These are phyloP conservation scores for Francoa sonchifolia DNA, from an alignment of 441 rosid species.

Conservation along the genomic window DNA sequence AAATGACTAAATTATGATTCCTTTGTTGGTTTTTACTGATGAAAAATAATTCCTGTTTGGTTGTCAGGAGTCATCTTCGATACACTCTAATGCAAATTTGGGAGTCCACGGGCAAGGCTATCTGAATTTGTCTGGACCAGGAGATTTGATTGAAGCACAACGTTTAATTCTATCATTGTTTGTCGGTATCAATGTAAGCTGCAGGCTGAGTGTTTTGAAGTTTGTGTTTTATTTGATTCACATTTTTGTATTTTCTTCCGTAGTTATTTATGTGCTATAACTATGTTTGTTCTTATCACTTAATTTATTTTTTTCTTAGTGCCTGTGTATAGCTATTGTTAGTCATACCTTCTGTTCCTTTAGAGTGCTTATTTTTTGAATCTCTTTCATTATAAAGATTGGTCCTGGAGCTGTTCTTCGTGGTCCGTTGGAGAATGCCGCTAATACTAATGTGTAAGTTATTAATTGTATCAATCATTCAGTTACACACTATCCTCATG, in stretches of 20 bases:
- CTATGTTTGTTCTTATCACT: too few relatives aligned
- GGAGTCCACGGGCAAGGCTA: constrained; percentile 91
- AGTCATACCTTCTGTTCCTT: background rate
- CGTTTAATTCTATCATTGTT: constrained; percentile 72
- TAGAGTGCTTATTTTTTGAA: constrained; percentile 7
- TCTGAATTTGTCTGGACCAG: constrained; percentile 68
- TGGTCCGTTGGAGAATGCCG: constrained; percentile 69
- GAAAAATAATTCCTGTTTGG: constrained; percentile 1
- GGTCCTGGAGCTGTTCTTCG: constrained; percentile 68
- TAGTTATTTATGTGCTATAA: too few relatives aligned
- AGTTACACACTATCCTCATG: too few relatives aligned
- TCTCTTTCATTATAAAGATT: constrained; percentile 37
- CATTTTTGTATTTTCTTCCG: too few relatives aligned
- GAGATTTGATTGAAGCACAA: constrained; percentile 73
- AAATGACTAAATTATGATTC: constrained; percentile 3
- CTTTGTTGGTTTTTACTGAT: too few relatives aligned
- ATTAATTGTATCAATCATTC: too few relatives aligned
- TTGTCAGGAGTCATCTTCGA: constrained; percentile 66
- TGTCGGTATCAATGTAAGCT: constrained; percentile 62
- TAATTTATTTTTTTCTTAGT: too few relatives aligned
- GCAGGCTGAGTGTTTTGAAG: constrained; percentile 1
- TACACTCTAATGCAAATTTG: constrained; percentile 83
- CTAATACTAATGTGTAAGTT: constrained; percentile 70
- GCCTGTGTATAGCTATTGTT: background rate
- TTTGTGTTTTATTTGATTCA: background rate